phyloP scores from a whole-genome alignment of 768 basidiomycete species.

The Suillus variegatus region DNA sequence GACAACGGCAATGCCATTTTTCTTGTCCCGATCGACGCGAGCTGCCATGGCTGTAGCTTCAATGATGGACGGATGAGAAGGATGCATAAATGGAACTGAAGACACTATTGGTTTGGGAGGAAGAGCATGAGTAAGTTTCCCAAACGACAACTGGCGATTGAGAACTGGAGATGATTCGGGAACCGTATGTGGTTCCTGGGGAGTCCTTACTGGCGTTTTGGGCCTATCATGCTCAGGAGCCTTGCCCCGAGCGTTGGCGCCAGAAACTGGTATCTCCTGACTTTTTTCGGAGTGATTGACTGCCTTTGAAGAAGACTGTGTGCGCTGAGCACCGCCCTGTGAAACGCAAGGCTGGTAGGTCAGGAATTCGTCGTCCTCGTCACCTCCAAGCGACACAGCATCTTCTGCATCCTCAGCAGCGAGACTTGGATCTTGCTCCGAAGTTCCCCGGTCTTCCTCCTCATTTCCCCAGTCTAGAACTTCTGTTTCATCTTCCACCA shows the following conservation, averaged over 20 bases:
- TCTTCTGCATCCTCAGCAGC: constrained; percentile 51
- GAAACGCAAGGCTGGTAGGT: constrained; percentile 41
- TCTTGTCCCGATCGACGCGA: constrained; percentile 44
- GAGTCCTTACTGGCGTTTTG: constrained; percentile 13
- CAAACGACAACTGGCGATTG: constrained; percentile 27
- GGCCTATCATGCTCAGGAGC: constrained; percentile 14
- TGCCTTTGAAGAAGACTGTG: constrained; percentile 21
- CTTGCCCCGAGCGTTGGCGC: constrained; percentile 9
- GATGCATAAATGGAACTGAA: constrained; percentile 51
- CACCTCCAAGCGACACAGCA: constrained; percentile 71
- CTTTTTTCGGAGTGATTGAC: constrained; percentile 13
- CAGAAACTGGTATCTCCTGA: constrained; percentile 15
- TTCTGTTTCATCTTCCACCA: constrained; percentile 66
- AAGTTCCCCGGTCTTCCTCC: constrained; percentile 45
- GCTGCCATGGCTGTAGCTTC: constrained; percentile 64
- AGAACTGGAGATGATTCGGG: constrained; percentile 25
- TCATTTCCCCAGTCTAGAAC: constrained; percentile 70
- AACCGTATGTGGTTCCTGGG: constrained; percentile 10
- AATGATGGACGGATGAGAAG: constrained; percentile 59
- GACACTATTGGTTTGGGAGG: constrained; percentile 65
- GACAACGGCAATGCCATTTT: constrained; percentile 30
- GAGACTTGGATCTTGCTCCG: constrained; percentile 41
- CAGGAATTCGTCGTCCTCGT: constrained; percentile 65
- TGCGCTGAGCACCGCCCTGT: constrained; percentile 24
- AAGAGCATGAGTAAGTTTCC: constrained; percentile 62